phyloP scores from a whole-genome alignment of 352 stramenopile species.

The Globisporangium mamillatum region DNA sequence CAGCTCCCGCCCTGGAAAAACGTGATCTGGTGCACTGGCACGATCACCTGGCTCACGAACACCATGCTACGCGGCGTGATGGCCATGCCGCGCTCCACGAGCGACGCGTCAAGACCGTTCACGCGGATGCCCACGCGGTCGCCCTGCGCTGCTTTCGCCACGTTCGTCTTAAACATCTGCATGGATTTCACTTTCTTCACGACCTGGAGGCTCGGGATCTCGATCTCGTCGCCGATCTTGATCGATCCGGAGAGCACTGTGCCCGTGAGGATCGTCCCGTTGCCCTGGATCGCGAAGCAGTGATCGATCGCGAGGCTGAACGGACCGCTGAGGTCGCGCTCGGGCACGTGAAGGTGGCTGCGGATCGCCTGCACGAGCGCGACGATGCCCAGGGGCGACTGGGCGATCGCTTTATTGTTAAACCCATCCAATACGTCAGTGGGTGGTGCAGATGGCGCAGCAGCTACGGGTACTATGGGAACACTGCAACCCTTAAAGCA shows the following conservation, averaged over 20 bases:
- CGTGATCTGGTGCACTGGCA: conserved; percentile 51
- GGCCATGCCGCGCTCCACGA: conserved; percentile 61
- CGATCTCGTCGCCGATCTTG: conserved; percentile 90
- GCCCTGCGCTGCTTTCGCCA: conserved; percentile 81
- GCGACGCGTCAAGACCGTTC: conserved; percentile 51
- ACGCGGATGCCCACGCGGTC: conserved; percentile 97
- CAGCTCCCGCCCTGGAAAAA: conserved; percentile 49
- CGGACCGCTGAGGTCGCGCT: conserved; percentile 40
- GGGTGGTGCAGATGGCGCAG: conserved; percentile 14
- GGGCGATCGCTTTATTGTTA: conserved; percentile 5
- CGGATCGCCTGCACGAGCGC: conserved; percentile 53
- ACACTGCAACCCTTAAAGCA: conserved; percentile 22
- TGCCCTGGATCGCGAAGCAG: conserved; percentile 96
- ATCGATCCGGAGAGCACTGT: conserved; percentile 88
- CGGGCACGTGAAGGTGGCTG: conserved; percentile 32
- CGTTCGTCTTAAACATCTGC: conserved; percentile 96
- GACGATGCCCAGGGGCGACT: conserved; percentile 56
- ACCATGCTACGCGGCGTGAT: conserved; percentile 50
- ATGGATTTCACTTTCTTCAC: conserved; percentile 97
- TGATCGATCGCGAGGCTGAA: conserved; percentile 97
- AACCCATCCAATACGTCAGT: neutral
- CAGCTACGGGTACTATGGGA: conserved; percentile 87
- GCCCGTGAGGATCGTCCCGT: conserved; percentile 97
- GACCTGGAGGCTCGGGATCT: conserved; percentile 84
- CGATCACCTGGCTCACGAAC: conserved; percentile 49